A percentile compares a stretch with the other conserved stretches of the same genome.
These are phyloP conservation scores for Barnettozyma wickerhamii DNA, from an alignment of 805 yeast genomes.

Conservation along the genomic window DNA sequence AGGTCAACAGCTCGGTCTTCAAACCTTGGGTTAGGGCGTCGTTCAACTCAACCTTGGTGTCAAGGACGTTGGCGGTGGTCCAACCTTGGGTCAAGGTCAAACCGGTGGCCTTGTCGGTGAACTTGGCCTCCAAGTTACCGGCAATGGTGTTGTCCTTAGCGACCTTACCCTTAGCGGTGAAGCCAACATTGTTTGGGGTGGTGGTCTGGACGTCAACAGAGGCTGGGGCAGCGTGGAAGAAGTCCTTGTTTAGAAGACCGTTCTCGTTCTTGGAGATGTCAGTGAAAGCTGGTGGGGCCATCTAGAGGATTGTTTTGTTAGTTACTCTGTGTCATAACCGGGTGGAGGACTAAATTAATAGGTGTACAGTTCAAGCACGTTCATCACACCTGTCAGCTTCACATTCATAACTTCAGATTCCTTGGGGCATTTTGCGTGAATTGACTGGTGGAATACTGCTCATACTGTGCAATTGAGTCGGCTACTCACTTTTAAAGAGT, in stretches of 20 bases:
- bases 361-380: neutral
- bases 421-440: too few species aligned
- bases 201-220: constrained; percentile 84
- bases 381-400: too few species aligned
- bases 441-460: too few species aligned
- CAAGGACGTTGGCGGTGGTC: constrained; percentile 89
- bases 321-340: too few species aligned
- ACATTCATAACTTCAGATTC: too few species aligned
- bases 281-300: constrained; percentile 88
- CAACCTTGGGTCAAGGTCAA: constrained; percentile 95
- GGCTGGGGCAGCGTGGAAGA: constrained; percentile 87
- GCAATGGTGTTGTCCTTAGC: constrained; percentile 76
- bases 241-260: constrained; percentile 85
- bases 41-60: constrained; percentile 88
- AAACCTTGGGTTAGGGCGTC: constrained; percentile 94
- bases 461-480: neutral
- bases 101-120: constrained; percentile 88
- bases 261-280: constrained; percentile 92
- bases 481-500: constrained; percentile 1
- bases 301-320: constrained; percentile 1
- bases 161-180: constrained; percentile 89
- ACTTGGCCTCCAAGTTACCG: constrained; percentile 88
- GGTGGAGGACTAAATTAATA: neutral
- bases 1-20: constrained; percentile 86
- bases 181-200: constrained; percentile 95